Evolutionary conservation across 2,329 filamentous ascomycete species (phyloP).

Genomic region (Talaromyces funiculosus): DNA sequence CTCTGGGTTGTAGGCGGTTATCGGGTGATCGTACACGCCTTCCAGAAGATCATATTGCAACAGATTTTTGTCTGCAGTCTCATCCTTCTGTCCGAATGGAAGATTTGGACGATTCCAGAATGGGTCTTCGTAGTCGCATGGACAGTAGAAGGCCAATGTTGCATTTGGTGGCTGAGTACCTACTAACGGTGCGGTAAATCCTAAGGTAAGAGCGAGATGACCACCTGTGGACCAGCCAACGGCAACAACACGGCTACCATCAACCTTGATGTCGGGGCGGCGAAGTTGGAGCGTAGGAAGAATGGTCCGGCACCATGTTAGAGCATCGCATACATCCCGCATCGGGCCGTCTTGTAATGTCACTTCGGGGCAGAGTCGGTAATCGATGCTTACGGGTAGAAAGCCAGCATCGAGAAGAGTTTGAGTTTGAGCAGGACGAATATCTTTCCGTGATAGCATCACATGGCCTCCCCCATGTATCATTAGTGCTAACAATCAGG

Average conservation of each 20-base stretch:
- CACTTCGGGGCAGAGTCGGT: slow-evolving; percentile 45
- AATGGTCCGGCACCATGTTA: too few relatives aligned
- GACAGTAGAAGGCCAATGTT: slow-evolving; percentile 45
- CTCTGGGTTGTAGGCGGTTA: neutral
- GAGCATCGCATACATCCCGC: slow-evolving; percentile 28
- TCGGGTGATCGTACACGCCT: neutral
- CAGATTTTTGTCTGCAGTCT: neutral
- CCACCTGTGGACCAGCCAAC: slow-evolving; percentile 50
- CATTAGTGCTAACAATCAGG: slow-evolving; percentile 15
- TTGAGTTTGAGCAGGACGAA: slow-evolving; percentile 27
- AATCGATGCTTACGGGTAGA: slow-evolving; percentile 45
- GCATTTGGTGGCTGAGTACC: slow-evolving; percentile 43
- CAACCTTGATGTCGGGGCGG: neutral
- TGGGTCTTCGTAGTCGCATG: slow-evolving; percentile 33
- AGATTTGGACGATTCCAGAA: neutral
- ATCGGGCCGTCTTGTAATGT: slow-evolving; percentile 41
- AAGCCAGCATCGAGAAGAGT: slow-evolving; percentile 35
- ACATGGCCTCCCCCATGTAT: slow-evolving; percentile 23
- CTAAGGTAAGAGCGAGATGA: too few relatives aligned
- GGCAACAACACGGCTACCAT: slow-evolving; percentile 29
- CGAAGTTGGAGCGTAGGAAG: too few relatives aligned
- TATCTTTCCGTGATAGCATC: slow-evolving; percentile 17
- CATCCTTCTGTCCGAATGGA: neutral
- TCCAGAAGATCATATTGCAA: neutral
- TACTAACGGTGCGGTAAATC: too few relatives aligned